Base-by-base conservation (phyloP, 768 basidiomycete species). In the Psilocybe cyanescens region DNA sequence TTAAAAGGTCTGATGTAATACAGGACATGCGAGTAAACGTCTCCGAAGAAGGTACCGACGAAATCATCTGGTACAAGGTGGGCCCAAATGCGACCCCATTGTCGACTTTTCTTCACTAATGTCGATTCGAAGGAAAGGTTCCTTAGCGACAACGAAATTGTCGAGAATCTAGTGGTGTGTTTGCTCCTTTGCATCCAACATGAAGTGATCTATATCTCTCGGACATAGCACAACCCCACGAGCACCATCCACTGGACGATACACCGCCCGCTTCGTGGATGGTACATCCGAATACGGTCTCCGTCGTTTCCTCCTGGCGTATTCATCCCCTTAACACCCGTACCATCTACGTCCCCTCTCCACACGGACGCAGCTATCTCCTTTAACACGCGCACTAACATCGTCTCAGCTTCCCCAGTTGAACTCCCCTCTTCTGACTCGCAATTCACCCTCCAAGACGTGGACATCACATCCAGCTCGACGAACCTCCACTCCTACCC, bases 261-360 rank as follows among this genome's bases (percentile, higher is more conserved):
- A 29, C 92, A 93, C 70, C 84, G 87, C 4, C 92, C 92, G 1
- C 85, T 86, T 59, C 85, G 89, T 30, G 92, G 92, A 48, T 94
- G 92, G 92, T 94, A 94, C 72, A 86, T 94, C 61, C 89, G 89
- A 45, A 76, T 94, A 28, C 84, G 89, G 37, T 77, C 90, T 2
- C 92, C 92, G 0, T 67, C 79, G 3, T 93, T 92, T 64, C 88
- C 90, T 0, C 87, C 84, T 11, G 80, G 83, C 3, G 78, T 81
- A 9, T 86, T 79, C 62, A 88, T 88, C 30, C 80, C 85, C 1
- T 68, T 88, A 7, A 74, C 78, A 24, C 85, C 87, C 8, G 75
- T 87, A 0, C 74, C 83, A 3, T 75, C 73, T 28, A 72, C 74
- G 29, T 81, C 83, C 0, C 79, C 79, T 0, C 75, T 82, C 60